Conservation (phyloP, 768 basidiomycete species). For the Phaeotremella skinneri region DNA sequence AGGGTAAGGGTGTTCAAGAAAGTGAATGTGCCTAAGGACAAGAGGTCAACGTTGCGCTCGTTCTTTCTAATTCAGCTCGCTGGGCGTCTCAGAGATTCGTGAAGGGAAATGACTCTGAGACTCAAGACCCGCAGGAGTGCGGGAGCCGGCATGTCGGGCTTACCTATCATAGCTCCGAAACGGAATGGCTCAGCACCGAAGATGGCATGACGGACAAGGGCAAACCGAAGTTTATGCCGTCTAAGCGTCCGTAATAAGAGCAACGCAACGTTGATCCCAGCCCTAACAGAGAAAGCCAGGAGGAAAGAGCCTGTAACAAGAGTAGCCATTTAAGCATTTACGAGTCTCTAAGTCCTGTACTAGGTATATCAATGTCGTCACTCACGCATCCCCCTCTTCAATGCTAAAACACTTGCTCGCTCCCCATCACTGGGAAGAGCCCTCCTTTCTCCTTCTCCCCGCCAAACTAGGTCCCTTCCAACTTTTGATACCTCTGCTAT, state of each 20-base stretch:
- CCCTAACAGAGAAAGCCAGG: constrained; percentile 76
- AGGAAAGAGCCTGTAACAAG: constrained; percentile 67
- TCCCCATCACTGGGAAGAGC: constrained; percentile 47
- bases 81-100: not conserved
- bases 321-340: constrained; percentile 2
- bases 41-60: no score
- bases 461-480: constrained; percentile 46
- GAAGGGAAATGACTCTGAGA: not conserved
- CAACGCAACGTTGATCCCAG: constrained; percentile 76
- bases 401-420: constrained; percentile 45
- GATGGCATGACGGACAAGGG: constrained; percentile 73
- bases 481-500: constrained; percentile 35
- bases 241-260: constrained; percentile 67
- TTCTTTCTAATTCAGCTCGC: no score
- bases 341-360: not conserved
- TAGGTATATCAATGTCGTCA: not conserved
- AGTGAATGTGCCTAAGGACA: constrained; percentile 41
- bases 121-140: not conserved
- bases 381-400: constrained; percentile 44
- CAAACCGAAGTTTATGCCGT: constrained; percentile 62
- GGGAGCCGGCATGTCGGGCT: constrained; percentile 11
- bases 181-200: constrained; percentile 79
- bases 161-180: constrained; percentile 85
- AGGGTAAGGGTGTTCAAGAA: constrained; percentile 50
- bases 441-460: constrained; percentile 38